Evolutionary conservation across 805 yeast genomes (phyloP), one percentile per base, ranked within the genome.

Genomic region (Metschnikowia dekortorum): DNA sequence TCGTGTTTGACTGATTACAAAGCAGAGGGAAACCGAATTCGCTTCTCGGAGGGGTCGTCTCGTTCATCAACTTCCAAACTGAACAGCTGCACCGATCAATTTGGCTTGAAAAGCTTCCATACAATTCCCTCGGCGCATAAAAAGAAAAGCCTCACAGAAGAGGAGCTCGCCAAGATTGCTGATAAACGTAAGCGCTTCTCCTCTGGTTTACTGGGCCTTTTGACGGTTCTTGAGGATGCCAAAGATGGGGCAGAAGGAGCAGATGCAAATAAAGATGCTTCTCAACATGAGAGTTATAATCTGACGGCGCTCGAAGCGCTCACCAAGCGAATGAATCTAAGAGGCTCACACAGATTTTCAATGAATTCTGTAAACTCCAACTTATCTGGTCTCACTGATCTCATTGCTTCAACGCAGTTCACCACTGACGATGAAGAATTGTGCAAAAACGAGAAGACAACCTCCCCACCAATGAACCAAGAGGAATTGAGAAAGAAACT

Each of bases 281-380:
- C 41, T 8, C 46, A 41, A 8, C 62, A 59, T 42, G 74, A 67
- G 34, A 57, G 70, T 5, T 72, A 63, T 53, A 70, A 73, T 48
- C 70, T 65, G 53, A 55, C 62, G 3, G 64, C 78, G 4, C 58
- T 71, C 8, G 76, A 73, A 38, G 64, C 69, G 14, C 56, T 72
- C 36, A 68, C 74, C 0, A 63, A 54, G 39, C 61, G 53, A 40
- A 26, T 49, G n/a, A 43, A 46, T 22, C 26, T 53, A 8, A 50
- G 57, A 14, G 51, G 41, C 8, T 76, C 78, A 14, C 84, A 80
- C 50, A 78, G 84, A 42, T 82, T 79, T 51, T 80, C 88, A 8
- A 54, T 71, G 72, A 79, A 45, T 61, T 86, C 63, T 49, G 74
- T 53, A 72, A 77, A 58, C 66, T 85, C 67, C 50, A 87, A 52